These are phyloP conservation scores for Penicillium fuscoglaucum DNA, from an alignment of 2,329 filamentous ascomycete species.

Conservation along the genomic window DNA sequence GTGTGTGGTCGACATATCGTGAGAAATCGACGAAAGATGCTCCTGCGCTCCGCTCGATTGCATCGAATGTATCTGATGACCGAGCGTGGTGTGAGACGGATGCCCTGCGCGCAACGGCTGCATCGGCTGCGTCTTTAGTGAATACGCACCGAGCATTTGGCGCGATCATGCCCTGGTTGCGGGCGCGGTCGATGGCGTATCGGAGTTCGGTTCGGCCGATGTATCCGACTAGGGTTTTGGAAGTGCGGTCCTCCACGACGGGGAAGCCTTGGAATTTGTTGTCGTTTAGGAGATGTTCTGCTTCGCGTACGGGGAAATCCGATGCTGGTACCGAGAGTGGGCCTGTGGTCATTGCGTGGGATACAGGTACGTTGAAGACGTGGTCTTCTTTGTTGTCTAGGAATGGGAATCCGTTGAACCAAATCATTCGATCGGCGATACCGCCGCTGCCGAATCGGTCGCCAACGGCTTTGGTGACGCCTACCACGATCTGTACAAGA, in stretches of 20 bases:
- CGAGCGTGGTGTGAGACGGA: constrained; percentile 25
- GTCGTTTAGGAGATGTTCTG: constrained; percentile 73
- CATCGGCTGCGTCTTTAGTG: constrained; percentile 51
- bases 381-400: constrained; percentile 97
- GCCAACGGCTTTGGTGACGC: constrained; percentile 89
- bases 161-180: constrained; percentile 65
- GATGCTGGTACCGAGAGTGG: constrained; percentile 71
- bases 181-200: constrained; percentile 82
- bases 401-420: constrained; percentile 96
- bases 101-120: constrained; percentile 33
- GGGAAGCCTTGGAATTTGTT: constrained; percentile 92
- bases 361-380: constrained; percentile 92
- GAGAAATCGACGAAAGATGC: constrained; percentile 72
- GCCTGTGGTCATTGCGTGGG: constrained; percentile 79
- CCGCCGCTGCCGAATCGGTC: constrained; percentile 93
- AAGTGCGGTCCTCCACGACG: constrained; percentile 72
- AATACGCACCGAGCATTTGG: constrained; percentile 74
- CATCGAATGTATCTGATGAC: constrained; percentile 59
- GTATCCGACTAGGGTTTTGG: constrained; percentile 79
- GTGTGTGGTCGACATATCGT: constrained; percentile 84
- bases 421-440: constrained; percentile 97
- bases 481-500: constrained; percentile 73
- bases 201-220: constrained; percentile 88
- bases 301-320: constrained; percentile 71
- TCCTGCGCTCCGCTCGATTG: constrained; percentile 56